Evolutionary conservation across 331 rosid genomes (phyloP).

Genomic region (Malus hybrid): DNA sequence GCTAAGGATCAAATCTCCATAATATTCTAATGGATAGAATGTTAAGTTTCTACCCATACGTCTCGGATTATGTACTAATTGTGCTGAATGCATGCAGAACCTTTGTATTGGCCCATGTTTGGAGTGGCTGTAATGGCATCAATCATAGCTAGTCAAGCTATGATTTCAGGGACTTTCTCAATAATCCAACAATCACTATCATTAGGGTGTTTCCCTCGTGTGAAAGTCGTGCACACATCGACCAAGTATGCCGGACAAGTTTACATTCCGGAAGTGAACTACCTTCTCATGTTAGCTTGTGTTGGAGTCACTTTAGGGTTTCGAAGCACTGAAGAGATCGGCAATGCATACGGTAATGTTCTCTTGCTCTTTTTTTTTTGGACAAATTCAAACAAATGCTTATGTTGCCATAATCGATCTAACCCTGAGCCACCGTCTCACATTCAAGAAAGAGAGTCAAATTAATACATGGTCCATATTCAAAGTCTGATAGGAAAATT

Average conservation of each 20-base stretch:
- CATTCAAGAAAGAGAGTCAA: background rate
- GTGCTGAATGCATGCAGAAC: slow-evolving; percentile 11
- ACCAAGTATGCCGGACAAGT: slow-evolving; percentile 68
- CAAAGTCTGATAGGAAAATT: background rate
- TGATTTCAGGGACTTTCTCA: slow-evolving; percentile 71
- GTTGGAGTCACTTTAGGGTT: slow-evolving; percentile 50
- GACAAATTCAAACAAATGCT: background rate
- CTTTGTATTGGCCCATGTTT: slow-evolving; percentile 76
- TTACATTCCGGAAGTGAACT: slow-evolving; percentile 54
- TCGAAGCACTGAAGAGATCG: slow-evolving; percentile 40
- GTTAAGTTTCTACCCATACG: too few relatives aligned
- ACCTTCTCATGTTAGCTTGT: slow-evolving; percentile 73
- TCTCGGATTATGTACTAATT: background rate
- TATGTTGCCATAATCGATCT: background rate
- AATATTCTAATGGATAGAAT: too few relatives aligned
- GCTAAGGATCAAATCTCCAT: too few relatives aligned
- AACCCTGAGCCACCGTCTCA: background rate
- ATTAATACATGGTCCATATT: background rate
- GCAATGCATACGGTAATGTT: slow-evolving; percentile 63
- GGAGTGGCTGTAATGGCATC: slow-evolving; percentile 59
- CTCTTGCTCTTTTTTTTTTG: background rate
- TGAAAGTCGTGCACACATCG: slow-evolving; percentile 68
- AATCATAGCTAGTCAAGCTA: slow-evolving; percentile 76
- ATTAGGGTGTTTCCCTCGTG: slow-evolving; percentile 75
- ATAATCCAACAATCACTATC: slow-evolving; percentile 64